Base-by-base conservation (phyloP, 495 filamentous ascomycete genomes). In the Beverwykella pulmonaria region DNA sequence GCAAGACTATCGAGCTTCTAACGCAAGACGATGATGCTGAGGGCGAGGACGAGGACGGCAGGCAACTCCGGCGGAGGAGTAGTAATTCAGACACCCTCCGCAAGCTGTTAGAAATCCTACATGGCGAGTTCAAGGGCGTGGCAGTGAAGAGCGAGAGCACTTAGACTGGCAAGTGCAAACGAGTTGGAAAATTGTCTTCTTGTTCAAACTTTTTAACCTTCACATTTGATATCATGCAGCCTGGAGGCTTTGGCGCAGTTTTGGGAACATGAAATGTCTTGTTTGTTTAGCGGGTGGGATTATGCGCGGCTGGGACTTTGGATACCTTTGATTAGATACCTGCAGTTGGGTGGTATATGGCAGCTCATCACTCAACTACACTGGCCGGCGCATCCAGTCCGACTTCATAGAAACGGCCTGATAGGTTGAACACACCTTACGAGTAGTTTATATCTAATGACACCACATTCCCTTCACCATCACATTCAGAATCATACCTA, bases 1-100 rank as follows among this genome's bases (percentile, higher is more conserved):
- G 73, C 30, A 71, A 71, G 65, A 73, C 71, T 22, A 71, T 75
- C 39, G 73, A 75, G 56, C 61, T 75, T 30, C 65, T 75, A 14
- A 73, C 71, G 10, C 56, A 67, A 29, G 65, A 66, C 39, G 69
- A 74, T 29, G 64, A 67, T 30, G 70, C 69, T n/a, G 66, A 69
- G 26, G 65, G 60, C 29, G 61, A 57, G 25, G 69, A 64, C n/a
- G 67, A 64, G 26, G 65, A 67, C n/a, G 61, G 61, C 12, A 53
- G 26, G 50, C 30, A 30, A 26, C 46, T 55, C 1, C 53, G 63
- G 25, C 44, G 61, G 48, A 44, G 48, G 41, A 65, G 60, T 17
- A 72, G 63, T 48, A 70, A 68, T 47, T 57, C 68, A 48, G 73
- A 75, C 34, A 73, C 70, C 5, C 58, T 75, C 15, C 59, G 71